Percentiles rank a stretch among this genome's conserved stretches.
Evolutionary conservation across 2,329 filamentous ascomycete genomes (phyloP).

Genomic region (Pseudocercospora eumusae): DNA sequence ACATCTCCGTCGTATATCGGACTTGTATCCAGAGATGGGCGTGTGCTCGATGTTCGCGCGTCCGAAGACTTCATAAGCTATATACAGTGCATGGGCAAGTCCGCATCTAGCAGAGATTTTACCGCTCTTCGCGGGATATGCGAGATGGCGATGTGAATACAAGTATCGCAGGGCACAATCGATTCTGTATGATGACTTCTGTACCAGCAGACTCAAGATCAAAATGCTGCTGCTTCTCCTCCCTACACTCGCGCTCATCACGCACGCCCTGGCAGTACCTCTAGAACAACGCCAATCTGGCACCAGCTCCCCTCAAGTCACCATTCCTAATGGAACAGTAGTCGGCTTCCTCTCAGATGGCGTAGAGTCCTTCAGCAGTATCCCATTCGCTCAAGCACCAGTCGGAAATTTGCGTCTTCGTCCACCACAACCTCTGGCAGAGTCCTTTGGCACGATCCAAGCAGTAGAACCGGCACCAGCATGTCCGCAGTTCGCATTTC

Average conservation of each 20-base stretch:
- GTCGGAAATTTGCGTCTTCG: constrained; percentile 65
- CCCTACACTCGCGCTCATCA: background rate
- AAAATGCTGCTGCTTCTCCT: background rate
- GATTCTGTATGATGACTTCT: too few species aligned
- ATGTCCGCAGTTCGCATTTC: constrained; percentile 13
- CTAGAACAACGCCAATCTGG: background rate
- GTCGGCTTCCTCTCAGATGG: constrained; percentile 48
- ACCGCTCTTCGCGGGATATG: too few species aligned
- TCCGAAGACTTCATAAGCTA: background rate
- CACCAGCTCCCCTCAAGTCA: background rate
- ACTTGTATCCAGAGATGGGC: background rate
- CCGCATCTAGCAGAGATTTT: too few species aligned
- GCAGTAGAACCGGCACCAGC: constrained; percentile 11
- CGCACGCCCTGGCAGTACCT: background rate
- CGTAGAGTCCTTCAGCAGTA: constrained; percentile 70
- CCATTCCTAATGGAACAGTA: constrained; percentile 57
- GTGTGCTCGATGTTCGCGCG: background rate
- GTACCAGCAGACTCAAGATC: too few species aligned
- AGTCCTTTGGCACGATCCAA: constrained; percentile 12
- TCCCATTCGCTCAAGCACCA: constrained; percentile 73
- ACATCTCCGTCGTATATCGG: background rate
- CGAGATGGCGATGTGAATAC: background rate
- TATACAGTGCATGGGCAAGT: background rate
- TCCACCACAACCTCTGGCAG: constrained; percentile 62
- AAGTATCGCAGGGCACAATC: background rate